phyloP scores from a whole-genome alignment of 2,329 filamentous ascomycete genomes.

The Fusarium sp. region DNA sequence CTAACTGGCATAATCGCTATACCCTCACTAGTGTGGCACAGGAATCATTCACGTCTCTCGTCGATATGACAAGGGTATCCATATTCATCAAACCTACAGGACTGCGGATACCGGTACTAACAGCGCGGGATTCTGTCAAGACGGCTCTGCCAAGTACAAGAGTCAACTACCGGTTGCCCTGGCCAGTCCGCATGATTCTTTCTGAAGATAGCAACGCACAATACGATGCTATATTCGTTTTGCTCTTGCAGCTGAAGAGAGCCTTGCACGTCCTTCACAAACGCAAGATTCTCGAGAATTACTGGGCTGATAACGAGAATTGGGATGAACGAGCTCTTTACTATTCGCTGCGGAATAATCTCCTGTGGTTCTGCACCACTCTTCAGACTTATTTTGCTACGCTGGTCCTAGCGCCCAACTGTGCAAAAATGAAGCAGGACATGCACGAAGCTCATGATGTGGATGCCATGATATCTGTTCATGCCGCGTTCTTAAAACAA shows the following conservation, averaged over 20 bases:
- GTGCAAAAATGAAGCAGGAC: constrained; percentile 65
- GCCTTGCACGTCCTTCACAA: constrained; percentile 75
- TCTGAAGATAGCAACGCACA: constrained; percentile 70
- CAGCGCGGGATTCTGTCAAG: constrained; percentile 68
- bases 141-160: constrained; percentile 70
- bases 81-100: constrained; percentile 63
- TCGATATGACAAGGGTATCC: constrained; percentile 73
- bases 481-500: constrained; percentile 71
- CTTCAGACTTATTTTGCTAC: constrained; percentile 82
- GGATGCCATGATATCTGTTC: constrained; percentile 81
- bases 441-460: constrained; percentile 76
- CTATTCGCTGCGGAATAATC: constrained; percentile 72
- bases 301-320: constrained; percentile 52
- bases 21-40: constrained; percentile 82
- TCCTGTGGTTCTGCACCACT: constrained; percentile 82
- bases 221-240: constrained; percentile 79
- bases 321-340: constrained; percentile 62
- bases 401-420: constrained; percentile 74
- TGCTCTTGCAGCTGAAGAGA: constrained; percentile 82
- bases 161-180: constrained; percentile 75
- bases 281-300: constrained; percentile 59
- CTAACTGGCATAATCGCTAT: constrained; percentile 83
- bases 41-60: constrained; percentile 71
- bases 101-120: constrained; percentile 58
- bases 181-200: constrained; percentile 79